These are phyloP conservation scores for Microstegium vimineum DNA, from an alignment of 176 grass and related monocot species.

Conservation along the genomic window DNA sequence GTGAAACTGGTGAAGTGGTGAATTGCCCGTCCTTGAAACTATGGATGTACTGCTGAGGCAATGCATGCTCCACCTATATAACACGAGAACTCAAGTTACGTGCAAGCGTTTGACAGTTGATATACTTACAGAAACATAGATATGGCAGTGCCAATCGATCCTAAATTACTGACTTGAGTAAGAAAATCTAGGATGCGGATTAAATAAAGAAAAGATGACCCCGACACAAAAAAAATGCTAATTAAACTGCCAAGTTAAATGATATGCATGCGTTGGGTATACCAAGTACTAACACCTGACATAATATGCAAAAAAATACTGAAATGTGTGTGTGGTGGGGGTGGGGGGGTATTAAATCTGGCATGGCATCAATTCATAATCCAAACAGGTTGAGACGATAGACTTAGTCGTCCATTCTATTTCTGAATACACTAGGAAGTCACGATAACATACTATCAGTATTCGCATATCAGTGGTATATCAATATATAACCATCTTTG, in stretches of 20 bases:
- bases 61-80: conserved; percentile 81
- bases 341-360: too few species aligned
- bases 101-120: background rate
- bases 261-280: background rate
- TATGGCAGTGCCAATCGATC: background rate
- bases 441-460: background rate
- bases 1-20: conserved; percentile 65
- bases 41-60: conserved; percentile 87
- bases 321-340: too few species aligned
- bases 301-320: background rate
- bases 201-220: background rate
- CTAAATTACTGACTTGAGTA: background rate
- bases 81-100: background rate
- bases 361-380: background rate
- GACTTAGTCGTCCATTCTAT: background rate
- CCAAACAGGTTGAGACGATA: background rate
- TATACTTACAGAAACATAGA: background rate
- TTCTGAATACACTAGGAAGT: background rate
- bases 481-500: background rate
- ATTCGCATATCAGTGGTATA: background rate
- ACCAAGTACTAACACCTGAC: background rate
- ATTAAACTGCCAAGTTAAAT: background rate
- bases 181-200: background rate
- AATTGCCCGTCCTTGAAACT: conserved; percentile 78
- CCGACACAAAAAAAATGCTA: background rate